Conservation (phyloP, 305 asterid species). For the Lippia alba region DNA sequence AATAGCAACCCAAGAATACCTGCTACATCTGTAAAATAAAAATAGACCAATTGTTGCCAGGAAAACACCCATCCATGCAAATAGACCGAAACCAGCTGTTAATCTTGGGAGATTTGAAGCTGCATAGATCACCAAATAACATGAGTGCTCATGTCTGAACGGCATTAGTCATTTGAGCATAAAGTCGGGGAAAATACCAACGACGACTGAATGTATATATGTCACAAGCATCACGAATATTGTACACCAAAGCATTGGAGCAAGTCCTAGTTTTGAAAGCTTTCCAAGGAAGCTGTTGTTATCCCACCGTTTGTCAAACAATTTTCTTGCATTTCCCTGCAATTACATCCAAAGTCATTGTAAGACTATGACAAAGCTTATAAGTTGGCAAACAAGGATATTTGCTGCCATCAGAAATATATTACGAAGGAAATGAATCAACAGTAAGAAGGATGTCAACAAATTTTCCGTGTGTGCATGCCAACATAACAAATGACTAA, state of each 20-base stretch:
- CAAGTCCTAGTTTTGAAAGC: conserved; percentile 88
- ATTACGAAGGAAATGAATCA: too few species aligned
- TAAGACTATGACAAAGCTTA: conserved; percentile 17
- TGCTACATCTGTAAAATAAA: conserved; percentile 90
- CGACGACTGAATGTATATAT: conserved; percentile 75
- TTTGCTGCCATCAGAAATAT: too few species aligned
- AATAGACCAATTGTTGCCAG: conserved; percentile 73
- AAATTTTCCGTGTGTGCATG: too few species aligned
- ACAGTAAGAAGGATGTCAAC: too few species aligned
- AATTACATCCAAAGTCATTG: conserved; percentile 38
- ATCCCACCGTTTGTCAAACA: conserved; percentile 83
- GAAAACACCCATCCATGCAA: conserved; percentile 94
- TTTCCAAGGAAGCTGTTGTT: conserved; percentile 72
- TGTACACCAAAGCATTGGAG: conserved; percentile 85
- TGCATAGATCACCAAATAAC: conserved; percentile 45
- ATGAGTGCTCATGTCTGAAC: conserved; percentile 22
- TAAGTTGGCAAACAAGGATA: conserved; percentile 10
- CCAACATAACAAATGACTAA: too few species aligned
- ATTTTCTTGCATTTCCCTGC: conserved; percentile 93
- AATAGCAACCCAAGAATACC: conserved; percentile 50
- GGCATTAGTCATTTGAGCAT: conserved; percentile 24
- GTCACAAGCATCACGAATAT: conserved; percentile 72
- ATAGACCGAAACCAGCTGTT: conserved; percentile 79
- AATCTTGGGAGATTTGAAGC: conserved; percentile 83
- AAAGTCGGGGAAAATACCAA: conserved; percentile 56